Percentiles rank a stretch among this genome's conserved stretches.
Conservation (phyloP, 208 protist genomes). For the Crithidia fasciculata region DNA sequence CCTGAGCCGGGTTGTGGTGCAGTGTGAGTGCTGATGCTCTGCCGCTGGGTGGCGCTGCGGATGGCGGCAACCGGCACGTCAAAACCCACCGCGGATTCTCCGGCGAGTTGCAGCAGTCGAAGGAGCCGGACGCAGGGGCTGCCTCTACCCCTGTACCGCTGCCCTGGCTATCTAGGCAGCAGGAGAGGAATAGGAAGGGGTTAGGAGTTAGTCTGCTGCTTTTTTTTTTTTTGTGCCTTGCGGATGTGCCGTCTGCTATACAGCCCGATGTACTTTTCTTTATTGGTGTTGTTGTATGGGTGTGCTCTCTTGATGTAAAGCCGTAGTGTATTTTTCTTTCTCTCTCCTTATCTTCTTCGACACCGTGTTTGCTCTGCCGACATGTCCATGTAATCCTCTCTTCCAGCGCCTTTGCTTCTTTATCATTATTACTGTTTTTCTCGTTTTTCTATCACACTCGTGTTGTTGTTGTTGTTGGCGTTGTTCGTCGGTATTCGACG, state of each 20-base stretch:
- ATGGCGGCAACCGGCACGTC: background rate
- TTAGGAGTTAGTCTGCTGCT: background rate
- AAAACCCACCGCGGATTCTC: slow-evolving; percentile 44
- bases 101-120: slow-evolving; percentile 81
- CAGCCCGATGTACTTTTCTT: background rate
- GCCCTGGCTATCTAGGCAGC: slow-evolving; percentile 80
- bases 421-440: slow-evolving; percentile 22
- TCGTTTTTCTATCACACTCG: background rate
- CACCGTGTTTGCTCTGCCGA: background rate
- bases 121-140: slow-evolving; percentile 88
- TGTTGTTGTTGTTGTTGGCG: background rate
- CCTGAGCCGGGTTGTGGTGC: slow-evolving; percentile 54
- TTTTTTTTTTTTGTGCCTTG: background rate
- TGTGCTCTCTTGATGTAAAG: background rate
- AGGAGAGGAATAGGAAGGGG: too few species aligned
- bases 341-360: background rate
- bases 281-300: background rate
- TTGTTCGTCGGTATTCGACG: background rate
- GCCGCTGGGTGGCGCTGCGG: slow-evolving; percentile 9
- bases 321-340: background rate
- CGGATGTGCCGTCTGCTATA: too few species aligned
- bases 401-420: slow-evolving; percentile 1
- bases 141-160: slow-evolving; percentile 93
- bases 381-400: background rate
- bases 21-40: slow-evolving; percentile 55